Evolutionary conservation across 2,329 filamentous ascomycete genomes (phyloP).

Genomic region (Herpotrichia juniperi): DNA sequence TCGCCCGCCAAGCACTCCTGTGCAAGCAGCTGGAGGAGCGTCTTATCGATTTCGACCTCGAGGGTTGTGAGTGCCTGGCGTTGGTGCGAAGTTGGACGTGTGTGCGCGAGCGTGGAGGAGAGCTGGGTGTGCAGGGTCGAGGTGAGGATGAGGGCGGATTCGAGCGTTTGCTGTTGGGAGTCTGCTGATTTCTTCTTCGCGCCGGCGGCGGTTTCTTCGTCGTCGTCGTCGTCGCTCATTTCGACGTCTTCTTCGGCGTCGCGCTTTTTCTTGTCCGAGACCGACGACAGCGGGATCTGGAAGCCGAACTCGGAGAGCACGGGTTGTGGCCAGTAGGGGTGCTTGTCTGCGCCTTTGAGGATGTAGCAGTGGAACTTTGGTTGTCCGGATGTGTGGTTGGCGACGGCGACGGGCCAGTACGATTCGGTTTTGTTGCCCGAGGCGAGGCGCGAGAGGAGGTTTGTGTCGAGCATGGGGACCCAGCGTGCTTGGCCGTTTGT

Average conservation of each 20-base stretch:
- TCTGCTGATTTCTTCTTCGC: slow-evolving; percentile 36
- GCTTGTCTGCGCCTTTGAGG: slow-evolving; percentile 90
- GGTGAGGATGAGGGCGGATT: slow-evolving; percentile 81
- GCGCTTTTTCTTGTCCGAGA: slow-evolving; percentile 36
- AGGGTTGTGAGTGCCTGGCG: slow-evolving; percentile 70
- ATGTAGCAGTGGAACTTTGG: slow-evolving; percentile 98
- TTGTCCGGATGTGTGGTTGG: slow-evolving; percentile 82
- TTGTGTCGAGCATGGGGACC: slow-evolving; percentile 92
- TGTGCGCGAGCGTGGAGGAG: slow-evolving; percentile 73
- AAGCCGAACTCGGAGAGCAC: slow-evolving; percentile 94
- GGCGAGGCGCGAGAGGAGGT: slow-evolving; percentile 78
- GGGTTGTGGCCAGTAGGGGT: slow-evolving; percentile 90
- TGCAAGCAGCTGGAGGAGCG: slow-evolving; percentile 84
- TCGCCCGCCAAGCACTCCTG: slow-evolving; percentile 91
- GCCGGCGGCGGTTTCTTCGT: slow-evolving; percentile 22
- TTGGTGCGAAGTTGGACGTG: slow-evolving; percentile 68
- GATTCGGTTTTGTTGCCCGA: slow-evolving; percentile 84
- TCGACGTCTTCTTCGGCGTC: slow-evolving; percentile 33
- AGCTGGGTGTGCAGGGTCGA: slow-evolving; percentile 75
- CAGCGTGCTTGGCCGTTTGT: slow-evolving; percentile 83
- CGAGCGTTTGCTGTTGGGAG: slow-evolving; percentile 67
- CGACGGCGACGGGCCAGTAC: slow-evolving; percentile 96
- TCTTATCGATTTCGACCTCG: slow-evolving; percentile 88
- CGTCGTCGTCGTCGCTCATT: slow-evolving; percentile 40
- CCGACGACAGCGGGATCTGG: slow-evolving; percentile 75